Percentiles rank a stretch among this genome's conserved stretches.
phyloP scores from a whole-genome alignment of 371 early-diverging fungal genomes.

The Actinomucor elegans region DNA sequence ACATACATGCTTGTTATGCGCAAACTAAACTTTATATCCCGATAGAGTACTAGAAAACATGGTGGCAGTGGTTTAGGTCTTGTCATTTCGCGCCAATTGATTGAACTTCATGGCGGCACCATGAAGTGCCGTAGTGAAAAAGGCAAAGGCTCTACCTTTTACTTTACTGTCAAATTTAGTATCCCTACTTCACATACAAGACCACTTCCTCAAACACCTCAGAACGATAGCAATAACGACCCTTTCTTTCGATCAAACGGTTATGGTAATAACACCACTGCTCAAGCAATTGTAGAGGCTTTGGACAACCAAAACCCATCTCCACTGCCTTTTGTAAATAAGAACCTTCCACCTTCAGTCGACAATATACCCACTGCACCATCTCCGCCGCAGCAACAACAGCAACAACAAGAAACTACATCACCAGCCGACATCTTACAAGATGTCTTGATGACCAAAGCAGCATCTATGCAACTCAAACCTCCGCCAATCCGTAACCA shows the following conservation, averaged over 20 bases:
- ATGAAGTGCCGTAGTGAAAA: constrained; percentile 62
- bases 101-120: constrained; percentile 62
- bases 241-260: constrained; percentile 51
- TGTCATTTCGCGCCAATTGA: constrained; percentile 60
- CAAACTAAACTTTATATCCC: too few relatives aligned
- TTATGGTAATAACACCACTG: constrained; percentile 18
- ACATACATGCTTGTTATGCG: too few relatives aligned
- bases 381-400: too few relatives aligned
- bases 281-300: not conserved
- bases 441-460: constrained; percentile 38
- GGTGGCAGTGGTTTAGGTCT: constrained; percentile 69
- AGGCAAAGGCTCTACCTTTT: constrained; percentile 63
- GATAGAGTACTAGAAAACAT: constrained; percentile 63
- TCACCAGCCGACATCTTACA: constrained; percentile 30
- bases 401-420: not conserved
- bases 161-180: constrained; percentile 57
- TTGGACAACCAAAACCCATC: not conserved
- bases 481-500: constrained; percentile 36
- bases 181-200: constrained; percentile 47
- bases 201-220: constrained; percentile 59
- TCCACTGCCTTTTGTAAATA: constrained; percentile 20
- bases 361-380: too few relatives aligned
- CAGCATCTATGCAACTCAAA: constrained; percentile 41
- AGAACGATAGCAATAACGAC: constrained; percentile 38
- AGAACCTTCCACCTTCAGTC: too few relatives aligned